These are phyloP conservation scores for Letharia columbiana DNA, from an alignment of 495 filamentous ascomycete species.

Conservation along the genomic window DNA sequence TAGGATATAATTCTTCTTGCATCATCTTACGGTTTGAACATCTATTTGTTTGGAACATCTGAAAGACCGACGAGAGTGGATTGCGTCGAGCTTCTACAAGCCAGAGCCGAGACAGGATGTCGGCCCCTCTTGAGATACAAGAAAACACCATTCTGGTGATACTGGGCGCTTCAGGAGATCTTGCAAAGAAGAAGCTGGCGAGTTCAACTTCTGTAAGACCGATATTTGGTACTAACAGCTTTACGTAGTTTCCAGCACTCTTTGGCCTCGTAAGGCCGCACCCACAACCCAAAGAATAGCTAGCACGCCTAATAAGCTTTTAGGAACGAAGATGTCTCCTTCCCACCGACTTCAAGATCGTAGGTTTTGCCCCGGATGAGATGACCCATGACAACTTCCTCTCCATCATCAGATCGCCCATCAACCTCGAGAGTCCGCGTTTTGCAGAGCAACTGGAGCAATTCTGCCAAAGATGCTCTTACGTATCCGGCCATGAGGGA, in stretches of 20 bases:
- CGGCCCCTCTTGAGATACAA: slow-evolving; percentile 9
- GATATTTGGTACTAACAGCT: background rate
- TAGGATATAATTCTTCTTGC: background rate
- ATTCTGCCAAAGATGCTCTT: slow-evolving; percentile 22
- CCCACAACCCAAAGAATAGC: too few species aligned
- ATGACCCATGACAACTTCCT: slow-evolving; percentile 22
- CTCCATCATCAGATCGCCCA: slow-evolving; percentile 14
- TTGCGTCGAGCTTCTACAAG: background rate
- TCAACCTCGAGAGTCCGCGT: slow-evolving; percentile 19
- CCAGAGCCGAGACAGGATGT: slow-evolving; percentile 2
- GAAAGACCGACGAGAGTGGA: background rate
- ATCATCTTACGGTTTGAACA: background rate
- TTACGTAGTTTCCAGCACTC: slow-evolving; percentile 22
- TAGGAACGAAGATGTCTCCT: slow-evolving; percentile 22
- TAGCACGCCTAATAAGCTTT: background rate
- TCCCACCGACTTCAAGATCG: slow-evolving; percentile 19
- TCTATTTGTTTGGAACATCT: background rate
- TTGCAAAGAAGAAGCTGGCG: slow-evolving; percentile 26
- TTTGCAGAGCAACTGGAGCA: slow-evolving; percentile 21
- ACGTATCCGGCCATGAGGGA: slow-evolving; percentile 23
- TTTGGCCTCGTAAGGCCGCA: slow-evolving; percentile 23
- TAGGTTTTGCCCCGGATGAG: slow-evolving; percentile 23
- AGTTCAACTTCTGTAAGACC: background rate
- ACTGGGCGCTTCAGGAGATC: slow-evolving; percentile 25
- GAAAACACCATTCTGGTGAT: slow-evolving; percentile 22